Base-by-base conservation (phyloP, 176 grass and related monocot genomes). In the Phragmites australis region DNA sequence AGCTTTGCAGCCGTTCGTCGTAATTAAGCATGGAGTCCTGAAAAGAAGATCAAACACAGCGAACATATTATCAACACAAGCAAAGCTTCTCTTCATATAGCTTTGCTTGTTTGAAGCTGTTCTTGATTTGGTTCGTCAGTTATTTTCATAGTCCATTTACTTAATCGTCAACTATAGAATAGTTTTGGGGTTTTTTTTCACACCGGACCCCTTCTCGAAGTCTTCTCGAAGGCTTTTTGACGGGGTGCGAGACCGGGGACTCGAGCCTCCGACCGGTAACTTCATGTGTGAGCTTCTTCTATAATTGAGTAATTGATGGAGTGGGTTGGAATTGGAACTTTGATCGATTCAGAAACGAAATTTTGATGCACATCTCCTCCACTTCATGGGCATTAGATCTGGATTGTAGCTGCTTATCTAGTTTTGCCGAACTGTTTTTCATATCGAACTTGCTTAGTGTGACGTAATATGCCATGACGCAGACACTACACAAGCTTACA, bases 401-500 rank as follows among this genome's bases (percentile, higher is more conserved):
- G 3, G 61, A 66, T 51, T 22, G 31, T 17, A 53, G 34, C 18
- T 12, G 29, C 29, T n/a, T 55, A n/a, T 4, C 30, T 34, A 0
- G 34, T 26, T 42, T 42, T 56, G 50, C 37, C 4, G n/a, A 4
- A 26, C n/a, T 17, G 12, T 25, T 51, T 27, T 7, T 42, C 57
- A 39, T 14, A 75, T 7, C 52, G 26, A 31, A 61, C 75, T 25
- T 59, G 62, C 40, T 84, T 58, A n/a, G 30, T 55, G 2, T 76
- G 81, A 65, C 70, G 11, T 72, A n/a, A n/a, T n/a, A 74, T 48
- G 76, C 60, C 48, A 19, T 70, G 70, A 22, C 68, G 55, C 80
- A 65, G 75, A 43, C 5, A 56, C 2, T 43, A 48, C 40, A 12
- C 59, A 74, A 65, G 54, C 29, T 51, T 14, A 15, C n/a, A 19